Conservation (phyloP, 2,329 filamentous ascomycete species). For the Phoma herbarum region DNA sequence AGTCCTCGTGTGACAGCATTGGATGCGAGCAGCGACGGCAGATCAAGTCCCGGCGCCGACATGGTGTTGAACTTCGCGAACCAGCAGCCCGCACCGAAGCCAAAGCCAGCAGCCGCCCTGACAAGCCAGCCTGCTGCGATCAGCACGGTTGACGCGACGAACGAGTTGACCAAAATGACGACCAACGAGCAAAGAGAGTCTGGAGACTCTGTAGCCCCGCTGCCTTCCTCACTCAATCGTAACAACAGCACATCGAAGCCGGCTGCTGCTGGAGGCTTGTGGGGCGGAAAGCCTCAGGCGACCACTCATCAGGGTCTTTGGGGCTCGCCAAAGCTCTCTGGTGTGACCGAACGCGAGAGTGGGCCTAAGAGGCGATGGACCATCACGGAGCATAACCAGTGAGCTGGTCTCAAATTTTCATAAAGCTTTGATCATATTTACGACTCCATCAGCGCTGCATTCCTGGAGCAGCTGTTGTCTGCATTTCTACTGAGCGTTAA, state of each 20-base stretch:
- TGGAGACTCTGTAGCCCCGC: conserved; percentile 43
- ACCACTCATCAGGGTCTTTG: conserved; percentile 52
- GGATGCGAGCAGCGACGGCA: conserved; percentile 31
- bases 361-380: conserved; percentile 58
- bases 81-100: conserved; percentile 31
- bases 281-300: conserved; percentile 34
- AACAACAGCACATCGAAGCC: conserved; percentile 23
- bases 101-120: conserved; percentile 15
- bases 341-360: conserved; percentile 48
- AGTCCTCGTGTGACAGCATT: conserved; percentile 33
- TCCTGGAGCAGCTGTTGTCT: neutral
- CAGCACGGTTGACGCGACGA: conserved; percentile 15
- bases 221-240: conserved; percentile 33
- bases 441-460: neutral
- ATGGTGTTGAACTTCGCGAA: conserved; percentile 47
- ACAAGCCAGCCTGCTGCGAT: conserved; percentile 18
- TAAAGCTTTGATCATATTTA: neutral
- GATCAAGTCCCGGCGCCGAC: conserved; percentile 41
- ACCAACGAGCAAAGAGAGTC: conserved; percentile 43
- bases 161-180: conserved; percentile 24
- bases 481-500: conserved; percentile 14
- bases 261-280: conserved; percentile 31
- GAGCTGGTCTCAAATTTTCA: conserved; percentile 1
- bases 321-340: conserved; percentile 51
- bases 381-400: conserved; percentile 47